Evolutionary conservation across 2,329 filamentous ascomycete genomes (phyloP), one percentile per base, ranked within the genome.

Genomic region (Ceratocystis lukuohia): DNA sequence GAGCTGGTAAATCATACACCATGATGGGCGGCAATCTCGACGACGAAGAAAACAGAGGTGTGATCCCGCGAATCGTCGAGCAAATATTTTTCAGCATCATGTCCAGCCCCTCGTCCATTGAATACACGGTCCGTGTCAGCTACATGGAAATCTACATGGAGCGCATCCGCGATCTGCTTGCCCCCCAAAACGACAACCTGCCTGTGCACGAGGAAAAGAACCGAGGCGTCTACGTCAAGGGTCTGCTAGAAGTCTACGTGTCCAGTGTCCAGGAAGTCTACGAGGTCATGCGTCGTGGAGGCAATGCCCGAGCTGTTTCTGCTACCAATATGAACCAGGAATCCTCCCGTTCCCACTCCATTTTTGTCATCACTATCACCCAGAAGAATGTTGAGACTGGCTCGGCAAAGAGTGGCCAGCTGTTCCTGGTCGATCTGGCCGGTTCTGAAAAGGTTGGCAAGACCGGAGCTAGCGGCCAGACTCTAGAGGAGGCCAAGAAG

Each of bases 141-240:
- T 97, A 97, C 77, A 96, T 99, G 92, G 94, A 99, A 77, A 97
- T 99, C 70, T 99, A 99, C 80, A 99, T 97, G 94, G 94, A 99
- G 79, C 86, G 89, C 71, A 97, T 99, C 75, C 86, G 93, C 72
- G 94, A 99, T 84, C 78, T 99, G 73, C 80, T 99, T 70, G 86
- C 88, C 28, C 94, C 94, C 10, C 88, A 92, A 68, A 96, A 97
- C 76, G 93, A 96, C 78, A 97, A 97, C 74, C 80, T 99, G 64
- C 92, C 93, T 0, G 87, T 97, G n/a, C 94, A 97, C 77, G 94
- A 99, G 74, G 94, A 97, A 77, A 96, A 96, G 82, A 94, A 88
- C 74, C 84, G 90, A 68, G 94, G 94, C 65, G 93, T 97, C 0
- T 97, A 97, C 73, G 94, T 97, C 73, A 97, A 97, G 77, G 94